Evolutionary conservation across 2,329 filamentous ascomycete species (phyloP).

Genomic region (Paramyrothecium roridum): DNA sequence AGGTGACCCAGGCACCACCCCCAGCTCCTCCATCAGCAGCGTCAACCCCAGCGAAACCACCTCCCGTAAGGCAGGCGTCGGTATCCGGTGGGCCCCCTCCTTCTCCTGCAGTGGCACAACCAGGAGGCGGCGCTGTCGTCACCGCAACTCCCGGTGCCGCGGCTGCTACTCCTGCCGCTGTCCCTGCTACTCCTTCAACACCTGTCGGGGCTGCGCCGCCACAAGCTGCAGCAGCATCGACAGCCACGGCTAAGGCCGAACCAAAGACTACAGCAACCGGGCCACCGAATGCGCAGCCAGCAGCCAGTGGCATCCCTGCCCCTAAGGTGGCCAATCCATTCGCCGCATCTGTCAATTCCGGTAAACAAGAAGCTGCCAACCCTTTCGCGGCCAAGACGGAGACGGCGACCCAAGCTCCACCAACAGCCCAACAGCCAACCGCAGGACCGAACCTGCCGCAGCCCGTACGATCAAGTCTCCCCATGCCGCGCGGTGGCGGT

Average conservation of each 20-base stretch:
- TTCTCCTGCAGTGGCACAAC: slow-evolving; percentile 10
- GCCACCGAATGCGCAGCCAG: slow-evolving; percentile 10
- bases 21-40: slow-evolving; percentile 11
- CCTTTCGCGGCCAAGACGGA: slow-evolving; percentile 22
- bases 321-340: slow-evolving; percentile 28
- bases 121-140: neutral
- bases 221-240: slow-evolving; percentile 3
- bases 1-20: slow-evolving; percentile 39
- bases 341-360: slow-evolving; percentile 15
- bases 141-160: slow-evolving; percentile 1
- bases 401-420: slow-evolving; percentile 6
- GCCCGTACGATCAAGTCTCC: slow-evolving; percentile 32
- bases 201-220: neutral
- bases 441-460: slow-evolving; percentile 9
- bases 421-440: slow-evolving; percentile 10
- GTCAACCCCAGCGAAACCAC: slow-evolving; percentile 12
- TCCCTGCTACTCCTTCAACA: neutral
- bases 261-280: slow-evolving; percentile 1
- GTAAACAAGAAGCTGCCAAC: slow-evolving; percentile 15
- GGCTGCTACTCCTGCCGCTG: slow-evolving; percentile 1
- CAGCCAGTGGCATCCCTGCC: slow-evolving; percentile 14
- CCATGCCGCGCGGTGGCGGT: slow-evolving; percentile 39
- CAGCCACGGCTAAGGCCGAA: slow-evolving; percentile 12
- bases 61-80: slow-evolving; percentile 17
- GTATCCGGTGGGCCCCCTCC: slow-evolving; percentile 13